Base-by-base conservation (phyloP, 495 filamentous ascomycete genomes). In the Neurospora cerealis region DNA sequence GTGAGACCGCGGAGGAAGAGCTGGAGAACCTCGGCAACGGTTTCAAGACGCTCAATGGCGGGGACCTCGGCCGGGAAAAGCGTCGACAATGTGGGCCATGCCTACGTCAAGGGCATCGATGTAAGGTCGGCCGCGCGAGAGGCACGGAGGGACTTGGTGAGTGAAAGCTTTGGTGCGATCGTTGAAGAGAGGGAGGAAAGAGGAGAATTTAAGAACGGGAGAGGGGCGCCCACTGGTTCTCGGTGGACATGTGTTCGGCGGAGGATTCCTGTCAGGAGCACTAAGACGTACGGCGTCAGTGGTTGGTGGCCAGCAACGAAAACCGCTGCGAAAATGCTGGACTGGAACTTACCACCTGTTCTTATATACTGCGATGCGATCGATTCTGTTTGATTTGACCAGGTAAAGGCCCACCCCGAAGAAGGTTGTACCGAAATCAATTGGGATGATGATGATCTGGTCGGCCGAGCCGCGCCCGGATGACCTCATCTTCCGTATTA, bases 91-190 rank as follows among this genome's bases (percentile, higher is more conserved):
- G 46, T 54, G 46, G 1, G 87, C 79, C 34, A 78, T 78, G 74
- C 91, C 92, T 36, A 84, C 86, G 75, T 97, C 94, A 1, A 98
- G 84, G 0, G 91, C 89, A 76, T 91, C 88, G 9, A 91, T 34
- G 32, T 84, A 34, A 91, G 83, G 5, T 80, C 77, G 15, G 82
- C 80, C 36, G 80, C 76, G 37, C 81, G 77, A 2, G 74, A 70
- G 17, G 78, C 79, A 19, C 79, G 76, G 37, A 77, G 69, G 2
- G 77, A 75, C 60, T 78, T 73, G 32, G 73, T 75, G 0, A 79
- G 40, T 42, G 40, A 42, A 17, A 17, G 19, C 6, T 44, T 44
- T 41, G 7, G 2, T 46, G 19, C 6, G 42, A 46, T 46, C 19
- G 42, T 19, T n/a, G 42, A 46, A 19, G 42, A 46, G 42, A 41